Conservation (phyloP, 106 monocot species). For the Chionographis japonica region DNA sequence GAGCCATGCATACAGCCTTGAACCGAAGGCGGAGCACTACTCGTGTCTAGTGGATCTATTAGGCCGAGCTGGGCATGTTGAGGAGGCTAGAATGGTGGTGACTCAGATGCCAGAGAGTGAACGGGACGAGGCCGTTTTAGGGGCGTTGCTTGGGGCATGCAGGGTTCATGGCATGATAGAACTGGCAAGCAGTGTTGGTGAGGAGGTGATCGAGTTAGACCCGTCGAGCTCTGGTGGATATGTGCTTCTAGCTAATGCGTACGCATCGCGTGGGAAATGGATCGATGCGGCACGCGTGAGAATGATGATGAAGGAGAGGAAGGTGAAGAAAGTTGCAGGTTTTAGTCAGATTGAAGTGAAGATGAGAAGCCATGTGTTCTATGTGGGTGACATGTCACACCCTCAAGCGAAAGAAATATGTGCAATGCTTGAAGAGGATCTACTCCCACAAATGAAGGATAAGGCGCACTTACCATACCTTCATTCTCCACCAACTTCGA, state of each 20-base stretch:
- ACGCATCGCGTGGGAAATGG: conserved; percentile 29
- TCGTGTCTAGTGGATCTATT: conserved; percentile 32
- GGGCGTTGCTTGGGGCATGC: conserved; percentile 37
- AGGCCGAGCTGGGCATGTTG: conserved; percentile 22
- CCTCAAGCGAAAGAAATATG: conserved; percentile 25
- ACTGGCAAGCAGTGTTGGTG: conserved; percentile 11
- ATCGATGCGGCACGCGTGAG: conserved; percentile 24
- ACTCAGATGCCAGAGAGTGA: conserved; percentile 6
- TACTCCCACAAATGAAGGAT: conserved; percentile 41
- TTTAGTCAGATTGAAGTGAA: conserved; percentile 30
- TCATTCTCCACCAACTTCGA: neutral
- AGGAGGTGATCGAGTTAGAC: conserved; percentile 30
- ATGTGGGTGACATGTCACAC: conserved; percentile 20
- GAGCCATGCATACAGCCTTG: conserved; percentile 7
- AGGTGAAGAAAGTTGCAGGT: conserved; percentile 40
- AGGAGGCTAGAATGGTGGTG: conserved; percentile 22
- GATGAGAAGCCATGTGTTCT: conserved; percentile 37
- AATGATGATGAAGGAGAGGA: conserved; percentile 36
- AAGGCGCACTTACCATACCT: neutral
- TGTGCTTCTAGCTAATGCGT: conserved; percentile 26
- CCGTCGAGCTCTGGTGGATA: conserved; percentile 12
- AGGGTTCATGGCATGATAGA: conserved; percentile 15
- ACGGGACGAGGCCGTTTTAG: conserved; percentile 22
- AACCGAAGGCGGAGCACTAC: conserved; percentile 31
- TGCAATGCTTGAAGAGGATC: conserved; percentile 34